These are phyloP conservation scores for Macrophomina tecta DNA, from an alignment of 2,329 filamentous ascomycete genomes.

Conservation along the genomic window DNA sequence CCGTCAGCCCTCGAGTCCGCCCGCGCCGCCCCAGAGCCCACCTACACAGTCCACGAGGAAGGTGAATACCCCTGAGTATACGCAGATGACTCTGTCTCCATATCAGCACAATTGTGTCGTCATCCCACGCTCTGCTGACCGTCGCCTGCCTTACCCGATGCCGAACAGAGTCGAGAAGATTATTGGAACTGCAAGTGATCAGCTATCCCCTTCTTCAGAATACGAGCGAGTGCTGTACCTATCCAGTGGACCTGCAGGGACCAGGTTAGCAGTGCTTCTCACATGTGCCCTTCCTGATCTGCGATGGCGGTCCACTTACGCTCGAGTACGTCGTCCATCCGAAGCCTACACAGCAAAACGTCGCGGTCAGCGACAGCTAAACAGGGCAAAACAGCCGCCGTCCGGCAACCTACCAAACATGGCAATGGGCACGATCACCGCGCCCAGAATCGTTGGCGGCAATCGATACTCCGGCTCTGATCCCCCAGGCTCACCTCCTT, in stretches of 20 bases:
- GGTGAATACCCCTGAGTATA: conserved; percentile 85
- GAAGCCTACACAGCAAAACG: conserved; percentile 59
- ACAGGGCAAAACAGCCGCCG: conserved; percentile 1
- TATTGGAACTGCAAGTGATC: conserved; percentile 53
- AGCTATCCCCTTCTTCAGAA: conserved; percentile 38
- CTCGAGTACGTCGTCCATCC: conserved; percentile 79
- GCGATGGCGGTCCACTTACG: conserved; percentile 68
- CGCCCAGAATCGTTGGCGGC: conserved; percentile 70
- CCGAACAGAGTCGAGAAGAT: conserved; percentile 56
- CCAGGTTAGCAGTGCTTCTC: conserved; percentile 38
- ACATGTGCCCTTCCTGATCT: conserved; percentile 52
- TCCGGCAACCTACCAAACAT: conserved; percentile 68
- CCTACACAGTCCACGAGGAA: conserved; percentile 73
- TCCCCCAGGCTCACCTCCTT: conserved; percentile 60
- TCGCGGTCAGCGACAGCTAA: conserved; percentile 37
- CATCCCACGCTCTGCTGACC: conserved; percentile 23
- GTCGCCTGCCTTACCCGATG: conserved; percentile 44
- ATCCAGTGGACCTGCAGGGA: conserved; percentile 56
- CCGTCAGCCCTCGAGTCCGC: conserved; percentile 27
- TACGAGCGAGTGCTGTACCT: conserved; percentile 45
- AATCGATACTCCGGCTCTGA: conserved; percentile 88
- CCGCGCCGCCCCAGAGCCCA: conserved; percentile 36
- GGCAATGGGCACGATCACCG: conserved; percentile 76
- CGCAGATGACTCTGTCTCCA: conserved; percentile 69
- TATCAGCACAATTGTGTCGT: conserved; percentile 26